Evolutionary conservation across 768 basidiomycete genomes (phyloP).

Genomic region (Russula ochroleuca): DNA sequence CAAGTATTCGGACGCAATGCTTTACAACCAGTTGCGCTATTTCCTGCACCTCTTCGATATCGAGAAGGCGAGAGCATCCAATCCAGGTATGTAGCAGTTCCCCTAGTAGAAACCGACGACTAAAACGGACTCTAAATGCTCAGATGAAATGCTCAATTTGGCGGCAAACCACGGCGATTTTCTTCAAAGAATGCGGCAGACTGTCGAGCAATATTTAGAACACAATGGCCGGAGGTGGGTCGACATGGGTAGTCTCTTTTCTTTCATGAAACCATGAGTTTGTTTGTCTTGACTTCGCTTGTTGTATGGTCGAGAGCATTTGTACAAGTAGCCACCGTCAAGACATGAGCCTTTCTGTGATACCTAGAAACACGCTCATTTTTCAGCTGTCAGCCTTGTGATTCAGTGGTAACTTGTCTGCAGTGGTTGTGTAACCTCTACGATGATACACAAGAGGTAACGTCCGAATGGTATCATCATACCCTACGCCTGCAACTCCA

Average conservation of each 20-base stretch:
- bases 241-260: constrained; percentile 72
- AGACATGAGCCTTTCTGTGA: not conserved
- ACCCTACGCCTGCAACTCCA: constrained; percentile 26
- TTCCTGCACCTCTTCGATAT: constrained; percentile 74
- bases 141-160: constrained; percentile 56
- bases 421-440: constrained; percentile 53
- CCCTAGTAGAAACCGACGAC: constrained; percentile 17
- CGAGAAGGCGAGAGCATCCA: constrained; percentile 54
- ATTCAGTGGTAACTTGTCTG: constrained; percentile 26
- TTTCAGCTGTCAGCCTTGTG: constrained; percentile 17
- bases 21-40: constrained; percentile 90
- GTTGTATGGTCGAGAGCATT: constrained; percentile 2
- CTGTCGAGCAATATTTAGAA: constrained; percentile 77
- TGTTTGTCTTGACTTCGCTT: constrained; percentile 6
- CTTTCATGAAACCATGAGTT: constrained; percentile 63
- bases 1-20: constrained; percentile 76
- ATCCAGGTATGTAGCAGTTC: constrained; percentile 44
- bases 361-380: constrained; percentile 5
- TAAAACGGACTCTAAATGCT: not conserved
- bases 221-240: constrained; percentile 90
- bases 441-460: constrained; percentile 63
- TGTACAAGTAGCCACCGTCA: constrained; percentile 21
- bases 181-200: constrained; percentile 48
- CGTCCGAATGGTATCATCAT: constrained; percentile 32
- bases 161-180: constrained; percentile 46